Base-by-base conservation (phyloP, 2,329 filamentous ascomycete species). In the Diaporthe vaccinii region DNA sequence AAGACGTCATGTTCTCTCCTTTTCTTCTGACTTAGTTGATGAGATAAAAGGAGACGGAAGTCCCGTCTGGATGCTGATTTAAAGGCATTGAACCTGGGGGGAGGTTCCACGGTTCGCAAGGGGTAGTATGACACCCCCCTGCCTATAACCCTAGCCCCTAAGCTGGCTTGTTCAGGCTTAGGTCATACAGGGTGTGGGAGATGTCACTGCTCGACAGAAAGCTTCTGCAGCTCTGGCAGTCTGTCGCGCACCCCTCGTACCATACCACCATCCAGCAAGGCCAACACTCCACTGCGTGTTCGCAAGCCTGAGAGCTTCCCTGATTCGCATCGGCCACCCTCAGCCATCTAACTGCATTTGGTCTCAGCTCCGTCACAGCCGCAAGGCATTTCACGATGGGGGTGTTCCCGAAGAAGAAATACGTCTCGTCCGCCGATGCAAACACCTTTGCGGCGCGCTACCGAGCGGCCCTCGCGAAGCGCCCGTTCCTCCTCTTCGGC, bases 401-500 rank as follows among this genome's bases (percentile, higher is more conserved):
- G 44, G 84, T 87, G 67, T 96, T 96, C 81, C 89, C 87, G 77
- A 90, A 86, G 78, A 95, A 94, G 79, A 93, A 91, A 77, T 98
- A 93, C 84, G 92, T 92, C 77, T 86, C 91, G 55, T 84, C 93
- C 46, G 89, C 91, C 76, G 90, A 95, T 77, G 85, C 90, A 77
- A 92, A 92, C 84, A 91, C 90, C 15, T 85, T 98, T 79, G 94
- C 94, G 69, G 90, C 93, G 75, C 88, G 88, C 77, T 99, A 99
- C 87, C 94, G 97, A 75, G 87, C 90, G 44, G 84, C 91, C 76
- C 91, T 99, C 79, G 88, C 91, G 75, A 93, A 90, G 81, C 95
- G 94, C 80, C 97, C 97, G 1, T 99, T 99, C 84, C 87, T 95
- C 39, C 91, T 98, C 77, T 99, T 99, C 83, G 97, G 97, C 2